Conservation (phyloP, 2,329 filamentous ascomycete genomes). For the Blumeriella jaapii region DNA sequence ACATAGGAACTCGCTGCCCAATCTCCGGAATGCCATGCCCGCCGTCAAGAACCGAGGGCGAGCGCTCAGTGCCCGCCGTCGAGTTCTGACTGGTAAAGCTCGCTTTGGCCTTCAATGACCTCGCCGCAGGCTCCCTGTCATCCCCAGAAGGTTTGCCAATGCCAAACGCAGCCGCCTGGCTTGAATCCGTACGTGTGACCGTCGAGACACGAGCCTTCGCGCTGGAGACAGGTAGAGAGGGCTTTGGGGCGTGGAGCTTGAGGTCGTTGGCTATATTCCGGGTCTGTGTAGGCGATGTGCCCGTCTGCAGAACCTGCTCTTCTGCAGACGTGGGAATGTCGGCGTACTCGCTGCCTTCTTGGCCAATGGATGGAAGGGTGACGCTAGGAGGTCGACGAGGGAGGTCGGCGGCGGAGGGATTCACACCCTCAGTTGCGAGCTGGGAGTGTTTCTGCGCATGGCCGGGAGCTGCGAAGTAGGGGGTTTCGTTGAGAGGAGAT, state of each 20-base stretch:
- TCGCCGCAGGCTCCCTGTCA: slow-evolving; percentile 35
- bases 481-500: slow-evolving; percentile 69
- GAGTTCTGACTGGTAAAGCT: slow-evolving; percentile 43
- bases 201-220: slow-evolving; percentile 73
- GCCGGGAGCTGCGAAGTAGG: slow-evolving; percentile 34
- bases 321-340: slow-evolving; percentile 43
- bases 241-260: slow-evolving; percentile 80
- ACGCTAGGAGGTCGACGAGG: slow-evolving; percentile 62
- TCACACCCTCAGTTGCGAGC: slow-evolving; percentile 28
- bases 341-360: slow-evolving; percentile 84
- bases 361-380: slow-evolving; percentile 68
- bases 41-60: slow-evolving; percentile 49
- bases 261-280: slow-evolving; percentile 70
- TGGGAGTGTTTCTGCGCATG: slow-evolving; percentile 19
- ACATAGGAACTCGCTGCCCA: slow-evolving; percentile 86
- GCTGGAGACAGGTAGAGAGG: slow-evolving; percentile 68
- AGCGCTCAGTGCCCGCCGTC: slow-evolving; percentile 33
- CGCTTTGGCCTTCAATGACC: slow-evolving; percentile 48
- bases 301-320: slow-evolving; percentile 23
- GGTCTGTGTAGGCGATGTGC: slow-evolving; percentile 54
- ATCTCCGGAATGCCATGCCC: slow-evolving; percentile 89
- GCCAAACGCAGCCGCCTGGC: slow-evolving; percentile 71
- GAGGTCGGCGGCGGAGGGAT: slow-evolving; percentile 31
- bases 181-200: slow-evolving; percentile 87
- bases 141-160: slow-evolving; percentile 56